These are phyloP conservation scores for Scheffersomyces coipomensis DNA, from an alignment of 805 yeast species.

Conservation along the genomic window DNA sequence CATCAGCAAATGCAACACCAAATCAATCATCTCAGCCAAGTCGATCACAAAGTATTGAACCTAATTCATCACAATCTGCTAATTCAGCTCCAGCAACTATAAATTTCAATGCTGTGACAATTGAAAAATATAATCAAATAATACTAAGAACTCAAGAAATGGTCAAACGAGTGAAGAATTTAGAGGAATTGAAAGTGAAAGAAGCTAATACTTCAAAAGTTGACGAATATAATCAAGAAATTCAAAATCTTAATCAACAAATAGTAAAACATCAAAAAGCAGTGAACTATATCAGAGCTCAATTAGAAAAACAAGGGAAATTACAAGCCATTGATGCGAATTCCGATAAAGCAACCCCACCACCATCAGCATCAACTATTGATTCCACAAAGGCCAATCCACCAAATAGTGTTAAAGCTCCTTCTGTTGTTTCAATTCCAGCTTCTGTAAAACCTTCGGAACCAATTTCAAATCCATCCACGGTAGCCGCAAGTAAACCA, in stretches of 20 bases:
- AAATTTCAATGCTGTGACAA: conserved; percentile 21
- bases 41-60: conserved; percentile 1
- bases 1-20: conserved; percentile 17
- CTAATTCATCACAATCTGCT: background rate
- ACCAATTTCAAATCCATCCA: conserved; percentile 2
- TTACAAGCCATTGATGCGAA: conserved; percentile 13
- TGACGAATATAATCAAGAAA: conserved; percentile 3
- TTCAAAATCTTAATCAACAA: conserved; percentile 32
- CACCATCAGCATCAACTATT: conserved; percentile 1
- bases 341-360: conserved; percentile 4
- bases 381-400: background rate
- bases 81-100: conserved; percentile 5
- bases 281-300: conserved; percentile 28
- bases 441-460: too few species aligned
- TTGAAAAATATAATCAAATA: conserved; percentile 42
- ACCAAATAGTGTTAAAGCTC: background rate
- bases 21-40: conserved; percentile 16
- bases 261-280: conserved; percentile 31
- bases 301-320: conserved; percentile 37
- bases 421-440: conserved; percentile 6
- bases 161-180: conserved; percentile 41
- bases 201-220: conserved; percentile 45
- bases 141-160: conserved; percentile 45
- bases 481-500: background rate
- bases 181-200: conserved; percentile 39